Percentiles rank a stretch among this genome's conserved stretches.
phyloP scores from a whole-genome alignment of 2,329 filamentous ascomycete species.

The Pseudovirgaria hyperparasitica region DNA sequence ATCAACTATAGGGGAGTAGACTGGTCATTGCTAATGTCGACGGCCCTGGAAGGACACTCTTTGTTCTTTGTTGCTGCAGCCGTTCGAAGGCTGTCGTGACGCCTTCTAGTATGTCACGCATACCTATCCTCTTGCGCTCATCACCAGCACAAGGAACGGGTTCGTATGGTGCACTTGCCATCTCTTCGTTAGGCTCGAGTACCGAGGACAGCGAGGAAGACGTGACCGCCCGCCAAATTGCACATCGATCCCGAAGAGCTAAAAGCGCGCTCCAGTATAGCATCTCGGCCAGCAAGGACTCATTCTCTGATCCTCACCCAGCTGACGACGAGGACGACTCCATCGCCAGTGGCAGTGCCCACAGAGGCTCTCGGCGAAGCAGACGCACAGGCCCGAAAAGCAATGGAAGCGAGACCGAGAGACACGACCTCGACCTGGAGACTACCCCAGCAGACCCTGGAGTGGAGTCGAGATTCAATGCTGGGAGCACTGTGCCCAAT shows the following conservation, averaged over 20 bases:
- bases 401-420: slow-evolving; percentile 9
- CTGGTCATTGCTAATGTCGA: too few relatives aligned
- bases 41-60: too few relatives aligned
- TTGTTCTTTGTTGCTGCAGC: too few relatives aligned
- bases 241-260: too few relatives aligned
- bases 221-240: slow-evolving; percentile 8
- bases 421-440: slow-evolving; percentile 1
- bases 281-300: too few relatives aligned
- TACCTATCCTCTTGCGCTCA: slow-evolving; percentile 46
- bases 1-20: too few relatives aligned
- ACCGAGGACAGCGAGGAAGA: slow-evolving; percentile 19
- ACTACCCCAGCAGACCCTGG: slow-evolving; percentile 14
- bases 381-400: slow-evolving; percentile 12
- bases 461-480: slow-evolving; percentile 21
- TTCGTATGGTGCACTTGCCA: slow-evolving; percentile 47
- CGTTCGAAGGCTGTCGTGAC: too few relatives aligned
- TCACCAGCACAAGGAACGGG: slow-evolving; percentile 48
- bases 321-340: slow-evolving; percentile 10
- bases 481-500: slow-evolving; percentile 14
- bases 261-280: too few relatives aligned
- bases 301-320: slow-evolving; percentile 7
- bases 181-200: slow-evolving; percentile 26
- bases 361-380: slow-evolving; percentile 13
- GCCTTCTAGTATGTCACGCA: slow-evolving; percentile 39
- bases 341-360: slow-evolving; percentile 10